phyloP scores from a whole-genome alignment of 2,329 filamentous ascomycete genomes.

The Aspergillus sp. region DNA sequence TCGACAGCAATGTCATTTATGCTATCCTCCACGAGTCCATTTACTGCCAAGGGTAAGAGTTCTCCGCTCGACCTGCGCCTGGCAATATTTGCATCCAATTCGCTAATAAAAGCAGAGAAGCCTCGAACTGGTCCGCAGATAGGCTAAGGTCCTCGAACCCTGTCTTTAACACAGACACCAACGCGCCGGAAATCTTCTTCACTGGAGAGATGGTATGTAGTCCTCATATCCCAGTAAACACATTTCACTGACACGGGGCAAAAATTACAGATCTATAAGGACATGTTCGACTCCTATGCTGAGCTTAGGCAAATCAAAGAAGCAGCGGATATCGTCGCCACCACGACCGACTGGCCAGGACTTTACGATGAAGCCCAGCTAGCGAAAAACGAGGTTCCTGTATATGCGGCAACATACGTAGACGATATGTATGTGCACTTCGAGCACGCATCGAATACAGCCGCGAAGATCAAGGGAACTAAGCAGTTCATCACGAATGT shows the following conservation, averaged over 20 bases:
- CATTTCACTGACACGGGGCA: not conserved
- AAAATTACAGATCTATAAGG: constrained; percentile 64
- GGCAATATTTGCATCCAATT: not conserved
- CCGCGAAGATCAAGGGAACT: constrained; percentile 69
- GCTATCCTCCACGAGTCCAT: constrained; percentile 83
- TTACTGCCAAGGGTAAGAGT: constrained; percentile 68
- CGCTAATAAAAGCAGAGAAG: constrained; percentile 41
- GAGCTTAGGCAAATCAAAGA: constrained; percentile 70
- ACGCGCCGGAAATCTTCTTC: constrained; percentile 66
- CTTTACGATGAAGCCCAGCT: constrained; percentile 77
- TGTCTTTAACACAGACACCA: constrained; percentile 47
- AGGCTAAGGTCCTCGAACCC: constrained; percentile 37
- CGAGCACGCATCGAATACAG: constrained; percentile 70
- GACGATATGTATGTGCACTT: constrained; percentile 94
- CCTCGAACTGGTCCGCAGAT: constrained; percentile 74
- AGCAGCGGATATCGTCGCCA: constrained; percentile 70
- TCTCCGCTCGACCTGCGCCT: not conserved
- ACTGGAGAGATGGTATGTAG: constrained; percentile 78
- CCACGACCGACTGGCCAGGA: constrained; percentile 66
- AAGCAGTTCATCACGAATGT: constrained; percentile 83
- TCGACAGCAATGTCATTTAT: constrained; percentile 79
- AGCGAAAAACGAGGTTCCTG: constrained; percentile 73
- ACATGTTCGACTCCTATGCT: constrained; percentile 77
- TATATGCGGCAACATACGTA: constrained; percentile 79
- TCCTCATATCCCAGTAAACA: not conserved